Base-by-base conservation (phyloP, 495 filamentous ascomycete genomes). In the Penicillium fimorum region DNA sequence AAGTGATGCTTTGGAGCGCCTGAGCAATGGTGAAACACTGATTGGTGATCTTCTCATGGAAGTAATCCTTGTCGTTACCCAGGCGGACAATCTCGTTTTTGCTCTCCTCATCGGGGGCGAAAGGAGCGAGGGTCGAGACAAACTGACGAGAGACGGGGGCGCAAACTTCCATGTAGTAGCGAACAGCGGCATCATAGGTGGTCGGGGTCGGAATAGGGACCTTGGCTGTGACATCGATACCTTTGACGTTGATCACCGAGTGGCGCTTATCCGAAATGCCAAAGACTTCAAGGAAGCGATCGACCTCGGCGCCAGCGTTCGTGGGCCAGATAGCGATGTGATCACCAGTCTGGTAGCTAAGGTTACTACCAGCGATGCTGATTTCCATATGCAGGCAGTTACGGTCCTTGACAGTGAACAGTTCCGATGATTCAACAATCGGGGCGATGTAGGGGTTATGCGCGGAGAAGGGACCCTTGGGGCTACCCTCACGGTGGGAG, bases 361-460 rank as follows among this genome's bases (percentile, higher is more conserved):
- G 77, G 50, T 76, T 76, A 51, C 92, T 95, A 57, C 83, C 88
- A 57, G 85, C 86, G 66, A 99, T 83, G 70, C 93, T 90, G 62
- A 99, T 87, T 73, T 99, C 94, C 86, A 97, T 88, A 70, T 99
- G 94, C 62, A 99, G 75, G 68, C 94, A 99, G 77, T 97, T 97
- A 37, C 94, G 83, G 61, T 89, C 90, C 71, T 93, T 93, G 64
- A 92, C 90, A 33, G 81, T 88, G 76, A 99, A 99, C 22, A 97
- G 65, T 78, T 99, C 94, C 56, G 79, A 79, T 15, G 94, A 99
- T 73, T 92, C 88, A 55, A 77, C 83, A 65, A 99, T 96, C 4
- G 95, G 93, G 22, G 94, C 95, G 65, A 97, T 92, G 73, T 89
- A 97, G 24, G 94, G 94, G 77, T 97, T 99, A 77, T 97, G 90